Conservation (phyloP, 2,329 filamentous ascomycete species). For the Penicillium sp. region DNA sequence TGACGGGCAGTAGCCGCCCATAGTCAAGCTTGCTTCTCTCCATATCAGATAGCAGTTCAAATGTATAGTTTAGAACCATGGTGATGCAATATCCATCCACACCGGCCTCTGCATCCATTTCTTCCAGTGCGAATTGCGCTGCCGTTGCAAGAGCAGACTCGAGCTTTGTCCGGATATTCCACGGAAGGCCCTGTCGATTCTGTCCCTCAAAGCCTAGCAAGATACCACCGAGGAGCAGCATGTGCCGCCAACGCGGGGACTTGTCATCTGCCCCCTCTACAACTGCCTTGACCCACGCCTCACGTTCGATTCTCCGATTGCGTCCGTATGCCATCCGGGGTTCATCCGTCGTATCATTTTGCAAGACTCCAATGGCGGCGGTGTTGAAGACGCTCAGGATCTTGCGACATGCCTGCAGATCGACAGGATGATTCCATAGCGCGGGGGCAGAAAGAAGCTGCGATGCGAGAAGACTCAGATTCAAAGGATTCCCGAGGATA, state of each 20-base stretch:
- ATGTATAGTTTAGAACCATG: slow-evolving; percentile 72
- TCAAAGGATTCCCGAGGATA: slow-evolving; percentile 59
- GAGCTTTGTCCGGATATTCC: slow-evolving; percentile 62
- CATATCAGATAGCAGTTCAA: slow-evolving; percentile 64
- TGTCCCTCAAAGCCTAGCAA: slow-evolving; percentile 71
- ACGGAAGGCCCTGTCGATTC: slow-evolving; percentile 62
- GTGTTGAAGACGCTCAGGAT: slow-evolving; percentile 62
- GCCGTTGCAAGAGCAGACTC: slow-evolving; percentile 72
- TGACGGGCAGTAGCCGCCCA: slow-evolving; percentile 66
- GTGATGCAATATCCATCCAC: slow-evolving; percentile 56
- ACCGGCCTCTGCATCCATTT: slow-evolving; percentile 52
- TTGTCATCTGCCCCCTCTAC: slow-evolving; percentile 60
- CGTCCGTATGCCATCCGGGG: slow-evolving; percentile 34
- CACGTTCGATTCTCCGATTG: slow-evolving; percentile 53
- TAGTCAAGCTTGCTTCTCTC: slow-evolving; percentile 62
- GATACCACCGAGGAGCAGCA: slow-evolving; percentile 75
- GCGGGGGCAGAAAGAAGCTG: slow-evolving; percentile 59
- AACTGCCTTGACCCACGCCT: slow-evolving; percentile 59
- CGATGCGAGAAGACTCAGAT: slow-evolving; percentile 58
- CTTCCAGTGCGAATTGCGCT: slow-evolving; percentile 68
- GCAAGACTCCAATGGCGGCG: slow-evolving; percentile 54
- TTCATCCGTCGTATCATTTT: slow-evolving; percentile 44
- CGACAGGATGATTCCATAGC: slow-evolving; percentile 56
- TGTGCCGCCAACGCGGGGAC: slow-evolving; percentile 74
- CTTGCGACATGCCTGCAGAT: slow-evolving; percentile 54